phyloP scores from a whole-genome alignment of 2,329 filamentous ascomycete genomes.

The Myriosclerotinia scirpicola region DNA sequence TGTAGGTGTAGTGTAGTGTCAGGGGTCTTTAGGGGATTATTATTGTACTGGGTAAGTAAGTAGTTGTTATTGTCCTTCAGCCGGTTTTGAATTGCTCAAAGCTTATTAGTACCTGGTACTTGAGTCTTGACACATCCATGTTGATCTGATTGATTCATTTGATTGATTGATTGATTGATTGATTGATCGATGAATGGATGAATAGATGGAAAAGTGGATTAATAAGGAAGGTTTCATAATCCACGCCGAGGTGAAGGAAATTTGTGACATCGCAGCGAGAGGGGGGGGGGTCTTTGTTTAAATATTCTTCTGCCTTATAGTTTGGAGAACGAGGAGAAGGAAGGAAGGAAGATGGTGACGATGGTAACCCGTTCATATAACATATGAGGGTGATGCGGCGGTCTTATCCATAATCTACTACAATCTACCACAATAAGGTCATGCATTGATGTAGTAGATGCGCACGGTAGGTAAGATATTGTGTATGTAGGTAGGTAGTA shows the following conservation, averaged over 20 bases:
- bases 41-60: neutral
- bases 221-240: neutral
- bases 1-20: neutral
- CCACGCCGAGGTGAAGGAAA: neutral
- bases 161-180: neutral
- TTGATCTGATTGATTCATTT: neutral
- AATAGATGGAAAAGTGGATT: neutral
- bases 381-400: conserved; percentile 4
- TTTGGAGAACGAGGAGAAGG: neutral
- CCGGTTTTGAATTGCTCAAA: conserved; percentile 5
- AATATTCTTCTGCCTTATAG: neutral
- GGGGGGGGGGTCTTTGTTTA: neutral
- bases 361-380: neutral
- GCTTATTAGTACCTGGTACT: neutral
- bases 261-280: neutral
- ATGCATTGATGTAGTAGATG: conserved; percentile 15
- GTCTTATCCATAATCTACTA: conserved; percentile 6
- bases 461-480: conserved; percentile 19
- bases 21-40: conserved; percentile 20
- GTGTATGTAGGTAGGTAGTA: neutral
- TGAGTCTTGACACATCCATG: neutral
- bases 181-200: neutral
- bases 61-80: conserved; percentile 7
- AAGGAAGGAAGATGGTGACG: conserved; percentile 1
- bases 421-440: conserved; percentile 5